Evolutionary conservation across 345 rosid species (phyloP).

Genomic region (Hibiscus trionum): DNA sequence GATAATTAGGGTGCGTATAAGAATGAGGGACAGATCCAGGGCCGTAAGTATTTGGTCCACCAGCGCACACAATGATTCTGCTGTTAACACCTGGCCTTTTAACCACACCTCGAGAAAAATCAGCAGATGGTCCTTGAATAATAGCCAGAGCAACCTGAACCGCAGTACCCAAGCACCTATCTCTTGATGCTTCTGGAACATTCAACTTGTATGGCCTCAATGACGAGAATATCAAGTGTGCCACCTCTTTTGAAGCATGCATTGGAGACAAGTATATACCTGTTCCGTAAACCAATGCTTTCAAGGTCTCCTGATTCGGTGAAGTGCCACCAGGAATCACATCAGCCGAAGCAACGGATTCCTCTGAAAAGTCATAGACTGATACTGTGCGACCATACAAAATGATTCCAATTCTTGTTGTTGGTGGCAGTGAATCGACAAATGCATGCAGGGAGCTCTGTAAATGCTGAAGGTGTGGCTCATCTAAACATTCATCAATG

Average conservation of each 20-base stretch:
- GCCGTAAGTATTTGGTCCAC: slow-evolving; percentile 93
- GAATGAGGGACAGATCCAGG: slow-evolving; percentile 94
- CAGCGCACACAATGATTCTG: slow-evolving; percentile 84
- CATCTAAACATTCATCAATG: slow-evolving; percentile 94
- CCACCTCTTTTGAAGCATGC: slow-evolving; percentile 92
- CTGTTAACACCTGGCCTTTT: slow-evolving; percentile 89
- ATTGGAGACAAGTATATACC: slow-evolving; percentile 84
- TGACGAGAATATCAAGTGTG: slow-evolving; percentile 86
- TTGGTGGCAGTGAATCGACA: slow-evolving; percentile 72
- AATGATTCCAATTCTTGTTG: slow-evolving; percentile 83
- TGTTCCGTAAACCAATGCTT: slow-evolving; percentile 82
- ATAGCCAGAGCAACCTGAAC: slow-evolving; percentile 87
- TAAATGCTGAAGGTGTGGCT: slow-evolving; percentile 88
- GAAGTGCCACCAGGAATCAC: slow-evolving; percentile 89
- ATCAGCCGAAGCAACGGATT: slow-evolving; percentile 87
- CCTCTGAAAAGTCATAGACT: slow-evolving; percentile 90
- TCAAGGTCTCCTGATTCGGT: slow-evolving; percentile 66
- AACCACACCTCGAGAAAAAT: slow-evolving; percentile 74
- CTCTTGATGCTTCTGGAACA: slow-evolving; percentile 71
- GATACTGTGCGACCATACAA: slow-evolving; percentile 81
- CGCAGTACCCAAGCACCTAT: slow-evolving; percentile 84
- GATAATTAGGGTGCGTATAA: slow-evolving; percentile 76
- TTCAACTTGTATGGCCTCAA: slow-evolving; percentile 67
- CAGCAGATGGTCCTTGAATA: slow-evolving; percentile 90
- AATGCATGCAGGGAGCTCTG: slow-evolving; percentile 98